Conservation (phyloP, 768 basidiomycete genomes). For the Russula sp. region DNA sequence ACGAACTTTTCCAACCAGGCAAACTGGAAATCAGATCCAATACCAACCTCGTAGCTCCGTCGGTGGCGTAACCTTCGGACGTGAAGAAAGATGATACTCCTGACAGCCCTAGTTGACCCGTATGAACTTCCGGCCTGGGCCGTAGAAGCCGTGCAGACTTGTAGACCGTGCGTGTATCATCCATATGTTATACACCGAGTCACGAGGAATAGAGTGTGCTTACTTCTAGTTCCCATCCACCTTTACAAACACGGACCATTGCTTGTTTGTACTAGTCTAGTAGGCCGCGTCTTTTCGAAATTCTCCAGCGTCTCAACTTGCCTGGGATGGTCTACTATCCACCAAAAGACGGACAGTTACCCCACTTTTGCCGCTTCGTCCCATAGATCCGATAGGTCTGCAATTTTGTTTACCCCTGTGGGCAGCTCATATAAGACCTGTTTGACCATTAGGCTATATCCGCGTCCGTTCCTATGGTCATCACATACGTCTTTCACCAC, state of each 20-base stretch:
- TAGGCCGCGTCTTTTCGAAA: slow-evolving; percentile 43
- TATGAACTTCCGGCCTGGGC: slow-evolving; percentile 75
- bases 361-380: slow-evolving; percentile 47
- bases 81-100: slow-evolving; percentile 62
- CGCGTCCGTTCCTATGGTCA: slow-evolving; percentile 1
- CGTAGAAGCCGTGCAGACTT: slow-evolving; percentile 77
- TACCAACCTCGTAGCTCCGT: slow-evolving; percentile 52
- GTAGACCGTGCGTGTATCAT: not conserved
- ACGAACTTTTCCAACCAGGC: slow-evolving; percentile 45
- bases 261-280: too few relatives aligned
- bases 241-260: slow-evolving; percentile 78
- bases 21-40: slow-evolving; percentile 39
- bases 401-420: slow-evolving; percentile 58
- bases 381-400: slow-evolving; percentile 56
- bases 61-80: slow-evolving; percentile 63
- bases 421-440: slow-evolving; percentile 82
- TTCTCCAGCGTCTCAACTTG: slow-evolving; percentile 60
- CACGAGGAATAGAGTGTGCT: slow-evolving; percentile 24
- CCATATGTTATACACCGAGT: not conserved
- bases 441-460: slow-evolving; percentile 2
- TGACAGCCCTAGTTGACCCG: slow-evolving; percentile 54
- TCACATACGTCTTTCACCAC: slow-evolving; percentile 57
- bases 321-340: slow-evolving; percentile 64
- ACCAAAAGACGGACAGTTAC: slow-evolving; percentile 46
- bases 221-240: slow-evolving; percentile 73